Conservation (phyloP, 805 yeast species). For the Ogataea haglerorum region DNA sequence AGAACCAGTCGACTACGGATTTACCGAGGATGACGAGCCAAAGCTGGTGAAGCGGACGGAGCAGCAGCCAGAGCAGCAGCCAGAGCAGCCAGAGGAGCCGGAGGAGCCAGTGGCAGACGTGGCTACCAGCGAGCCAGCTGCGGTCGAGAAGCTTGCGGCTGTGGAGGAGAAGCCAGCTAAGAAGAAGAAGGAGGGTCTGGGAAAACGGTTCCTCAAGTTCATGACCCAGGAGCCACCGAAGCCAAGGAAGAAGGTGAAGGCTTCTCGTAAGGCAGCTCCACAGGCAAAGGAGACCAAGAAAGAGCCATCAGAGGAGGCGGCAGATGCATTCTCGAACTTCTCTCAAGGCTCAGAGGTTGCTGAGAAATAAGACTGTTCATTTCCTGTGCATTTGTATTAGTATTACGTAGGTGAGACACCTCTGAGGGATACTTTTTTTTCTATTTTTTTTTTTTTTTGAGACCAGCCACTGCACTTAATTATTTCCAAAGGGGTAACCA, state of each 20-base stretch:
- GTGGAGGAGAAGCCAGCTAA: background rate
- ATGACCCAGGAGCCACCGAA: constrained; percentile 24
- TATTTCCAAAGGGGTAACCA: constrained; percentile 11
- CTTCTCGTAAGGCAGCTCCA: constrained; percentile 3
- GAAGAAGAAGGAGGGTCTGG: constrained; percentile 17
- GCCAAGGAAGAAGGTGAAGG: constrained; percentile 16
- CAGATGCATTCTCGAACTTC: constrained; percentile 39
- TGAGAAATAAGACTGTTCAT: constrained; percentile 9
- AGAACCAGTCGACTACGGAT: constrained; percentile 24
- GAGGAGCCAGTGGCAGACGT: constrained; percentile 32
- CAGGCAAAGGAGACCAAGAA: constrained; percentile 5
- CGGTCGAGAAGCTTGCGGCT: background rate
- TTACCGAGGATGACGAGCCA: constrained; percentile 32
- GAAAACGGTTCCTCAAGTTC: constrained; percentile 23
- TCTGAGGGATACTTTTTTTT: too few relatives aligned
- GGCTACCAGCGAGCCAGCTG: constrained; percentile 31
- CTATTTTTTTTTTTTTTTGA: background rate
- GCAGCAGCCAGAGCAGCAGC: constrained; percentile 19
- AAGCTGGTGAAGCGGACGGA: constrained; percentile 32
- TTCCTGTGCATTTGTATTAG: constrained; percentile 7
- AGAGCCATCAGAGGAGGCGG: constrained; percentile 11
- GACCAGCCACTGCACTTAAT: constrained; percentile 14
- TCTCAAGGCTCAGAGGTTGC: constrained; percentile 41
- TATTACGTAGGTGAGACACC: constrained; percentile 2
- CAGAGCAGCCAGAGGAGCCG: constrained; percentile 28